These are phyloP conservation scores for Chlamydomonas schloesseri DNA, from an alignment of 139 green algal genomes.

Conservation along the genomic window DNA sequence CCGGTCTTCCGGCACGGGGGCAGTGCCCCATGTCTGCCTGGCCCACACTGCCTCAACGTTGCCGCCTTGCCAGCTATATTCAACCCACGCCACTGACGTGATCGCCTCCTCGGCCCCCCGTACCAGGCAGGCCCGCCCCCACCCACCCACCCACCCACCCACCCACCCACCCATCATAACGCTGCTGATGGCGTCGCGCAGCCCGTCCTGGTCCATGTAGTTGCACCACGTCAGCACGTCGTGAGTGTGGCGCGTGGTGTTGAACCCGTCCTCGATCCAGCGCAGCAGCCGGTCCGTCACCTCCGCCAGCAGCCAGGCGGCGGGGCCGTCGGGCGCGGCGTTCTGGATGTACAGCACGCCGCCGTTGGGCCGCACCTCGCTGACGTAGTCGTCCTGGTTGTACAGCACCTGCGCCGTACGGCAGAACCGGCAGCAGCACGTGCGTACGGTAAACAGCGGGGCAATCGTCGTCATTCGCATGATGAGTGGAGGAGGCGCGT, in stretches of 20 bases:
- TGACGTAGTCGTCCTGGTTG: constrained; percentile 12
- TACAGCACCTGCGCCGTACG: constrained; percentile 1
- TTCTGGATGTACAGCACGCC: constrained; percentile 32
- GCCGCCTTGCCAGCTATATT: too few species aligned
- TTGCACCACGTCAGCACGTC: constrained; percentile 19
- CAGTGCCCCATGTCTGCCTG: too few species aligned
- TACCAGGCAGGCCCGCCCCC: too few species aligned
- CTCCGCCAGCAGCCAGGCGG: constrained; percentile 19
- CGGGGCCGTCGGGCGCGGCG: constrained; percentile 2
- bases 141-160: background rate
- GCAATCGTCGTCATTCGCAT: too few species aligned
- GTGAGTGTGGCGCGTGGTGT: background rate
- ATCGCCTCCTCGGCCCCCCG: too few species aligned
- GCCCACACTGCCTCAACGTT: too few species aligned
- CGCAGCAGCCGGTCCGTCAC: constrained; percentile 30
- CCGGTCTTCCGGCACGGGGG: too few species aligned
- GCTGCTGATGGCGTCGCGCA: constrained; percentile 15
- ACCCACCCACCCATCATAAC: constrained; percentile 5
- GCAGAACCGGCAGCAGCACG: too few species aligned
- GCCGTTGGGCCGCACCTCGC: background rate
- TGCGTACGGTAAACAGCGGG: background rate
- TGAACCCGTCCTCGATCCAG: constrained; percentile 21
- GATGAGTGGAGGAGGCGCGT: too few species aligned
- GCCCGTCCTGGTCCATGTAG: constrained; percentile 36
- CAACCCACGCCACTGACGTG: too few species aligned